phyloP scores from a whole-genome alignment of 148 eudicot species.

The Vaccinium corymbosum region DNA sequence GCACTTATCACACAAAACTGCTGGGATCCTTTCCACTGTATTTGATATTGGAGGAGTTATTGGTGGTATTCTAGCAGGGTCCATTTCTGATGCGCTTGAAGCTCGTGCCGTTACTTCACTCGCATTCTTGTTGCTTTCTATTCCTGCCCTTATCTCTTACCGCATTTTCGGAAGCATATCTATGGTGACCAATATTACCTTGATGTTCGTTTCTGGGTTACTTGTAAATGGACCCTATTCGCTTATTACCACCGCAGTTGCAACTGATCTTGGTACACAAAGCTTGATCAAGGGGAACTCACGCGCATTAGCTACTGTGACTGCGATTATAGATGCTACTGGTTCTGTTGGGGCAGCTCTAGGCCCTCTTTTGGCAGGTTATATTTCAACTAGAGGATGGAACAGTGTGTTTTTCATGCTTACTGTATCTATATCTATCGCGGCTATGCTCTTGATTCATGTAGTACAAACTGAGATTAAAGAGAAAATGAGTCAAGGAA shows the following conservation, averaged over 20 bases:
- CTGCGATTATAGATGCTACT: constrained; percentile 92
- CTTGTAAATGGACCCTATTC: constrained; percentile 95
- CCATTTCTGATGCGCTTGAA: constrained; percentile 65
- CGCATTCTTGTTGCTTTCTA: constrained; percentile 54
- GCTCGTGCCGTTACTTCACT: constrained; percentile 78
- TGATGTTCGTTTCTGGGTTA: constrained; percentile 74
- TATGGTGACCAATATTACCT: constrained; percentile 43
- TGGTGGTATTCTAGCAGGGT: constrained; percentile 82
- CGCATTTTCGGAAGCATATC: constrained; percentile 78
- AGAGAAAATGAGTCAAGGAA: constrained; percentile 46
- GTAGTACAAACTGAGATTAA: constrained; percentile 58
- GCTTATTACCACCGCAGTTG: constrained; percentile 84
- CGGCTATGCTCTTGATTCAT: constrained; percentile 61
- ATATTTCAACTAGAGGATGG: constrained; percentile 88
- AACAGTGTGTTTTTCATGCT: constrained; percentile 84
- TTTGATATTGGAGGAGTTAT: constrained; percentile 90
- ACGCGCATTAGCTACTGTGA: constrained; percentile 85
- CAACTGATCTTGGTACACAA: constrained; percentile 92
- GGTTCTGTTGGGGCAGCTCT: constrained; percentile 94
- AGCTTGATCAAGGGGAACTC: constrained; percentile 58
- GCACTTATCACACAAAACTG: constrained; percentile 71
- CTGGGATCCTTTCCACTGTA: constrained; percentile 82
- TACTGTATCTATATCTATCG: constrained; percentile 52
- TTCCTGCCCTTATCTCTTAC: constrained; percentile 69
- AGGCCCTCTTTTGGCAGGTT: constrained; percentile 96